Base-by-base conservation (phyloP, 2,329 filamentous ascomycete species). In the Chaetomium globosum region DNA sequence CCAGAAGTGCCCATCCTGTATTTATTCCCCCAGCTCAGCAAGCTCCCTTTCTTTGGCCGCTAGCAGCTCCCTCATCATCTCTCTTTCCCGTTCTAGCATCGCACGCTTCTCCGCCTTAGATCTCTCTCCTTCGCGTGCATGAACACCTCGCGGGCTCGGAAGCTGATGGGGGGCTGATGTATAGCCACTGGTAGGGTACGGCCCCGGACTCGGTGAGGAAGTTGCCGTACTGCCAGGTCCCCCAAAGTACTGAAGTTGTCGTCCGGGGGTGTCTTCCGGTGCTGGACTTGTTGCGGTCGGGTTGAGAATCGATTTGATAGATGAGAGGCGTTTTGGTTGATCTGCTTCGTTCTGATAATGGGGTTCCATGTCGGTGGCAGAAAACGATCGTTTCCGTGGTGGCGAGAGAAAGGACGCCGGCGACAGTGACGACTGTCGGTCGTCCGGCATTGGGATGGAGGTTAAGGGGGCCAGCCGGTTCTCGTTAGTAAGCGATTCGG, bases 251-350 rank as follows among this genome's bases (percentile, higher is more conserved):
- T 78, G 79, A 19, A 80, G 71, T 3, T 76, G 74, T 64, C 80
- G 81, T n/a, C 80, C 76, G 3, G 55, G 30, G 3, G 46, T 33
- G 1, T 67, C 63, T 19, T 71, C 63, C 8, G 30, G 8, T 8
- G 70, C 56, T 30, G 64, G 59, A 57, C 80, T 77, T 73, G 70
- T 72, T 4, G 68, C 63, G 5, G 76, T 73, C 2, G 87, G 87
- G 68, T 92, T 93, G 13, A 93, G 78, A 53, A 93, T 89, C 5
- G 89, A 90, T 69, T 88, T 90, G 67, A 93, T 93, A 3, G 89
- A 91, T 21, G 88, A 91, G 4, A 92, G 77, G 16, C 90, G 86
- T 74, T 89, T 83, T 51, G 85, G 77, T 46, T 77, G 78, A 30
- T 86, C 82, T 28, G 80, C 77, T 2, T 78, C 77, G n/a, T 73